Base-by-base conservation (phyloP, 2,329 filamentous ascomycete genomes). In the Simplicillium sp. region DNA sequence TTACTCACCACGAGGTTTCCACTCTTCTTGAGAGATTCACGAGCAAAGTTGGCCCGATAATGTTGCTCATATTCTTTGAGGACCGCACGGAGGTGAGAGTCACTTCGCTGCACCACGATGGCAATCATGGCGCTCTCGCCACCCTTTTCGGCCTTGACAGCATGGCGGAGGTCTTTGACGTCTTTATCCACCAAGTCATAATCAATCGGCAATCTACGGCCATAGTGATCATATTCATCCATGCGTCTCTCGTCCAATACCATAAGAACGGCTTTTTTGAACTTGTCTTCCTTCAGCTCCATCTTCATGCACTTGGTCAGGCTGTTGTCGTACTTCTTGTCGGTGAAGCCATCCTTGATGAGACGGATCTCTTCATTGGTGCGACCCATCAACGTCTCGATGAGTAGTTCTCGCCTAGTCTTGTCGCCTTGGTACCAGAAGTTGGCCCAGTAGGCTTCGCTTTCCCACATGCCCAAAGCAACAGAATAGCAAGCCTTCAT, bases 401-500 rank as follows among this genome's bases (percentile, higher is more conserved):
- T 96, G 40, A 98, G 75, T 29, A 98, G 71, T 61, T 97, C 90
- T 6, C 89, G 79, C 3, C 87, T 76, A 7, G 82, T 86, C 53
- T 82, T 85, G 60, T 90, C 84, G 31, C 82, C 82, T 57, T 96
- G 90, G 64, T 96, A 97, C 82, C 88, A 97, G 62, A 87, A 95
- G 60, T 96, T 97, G 44, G 90, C 88, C 89, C 92, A 98, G 70
- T 95, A 95, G 0, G 87, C 87, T 60, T 98, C 92, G 50, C 81
- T 83, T 65, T 96, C 92, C 82, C 88, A 97, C 39, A 76, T 75
- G 9, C 92, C 92, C 1, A 97, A 75, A 1, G 90, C 88, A 3
- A 87, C 89, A 3, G 89, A 80, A 59, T 97, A 96, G 54, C 84
- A 88, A 7, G 85, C 84, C 64, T 97, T 97, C 64, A 89, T 90